These are phyloP conservation scores for Nannochloris sp. DNA, from an alignment of 139 green algal species.

Conservation along the genomic window DNA sequence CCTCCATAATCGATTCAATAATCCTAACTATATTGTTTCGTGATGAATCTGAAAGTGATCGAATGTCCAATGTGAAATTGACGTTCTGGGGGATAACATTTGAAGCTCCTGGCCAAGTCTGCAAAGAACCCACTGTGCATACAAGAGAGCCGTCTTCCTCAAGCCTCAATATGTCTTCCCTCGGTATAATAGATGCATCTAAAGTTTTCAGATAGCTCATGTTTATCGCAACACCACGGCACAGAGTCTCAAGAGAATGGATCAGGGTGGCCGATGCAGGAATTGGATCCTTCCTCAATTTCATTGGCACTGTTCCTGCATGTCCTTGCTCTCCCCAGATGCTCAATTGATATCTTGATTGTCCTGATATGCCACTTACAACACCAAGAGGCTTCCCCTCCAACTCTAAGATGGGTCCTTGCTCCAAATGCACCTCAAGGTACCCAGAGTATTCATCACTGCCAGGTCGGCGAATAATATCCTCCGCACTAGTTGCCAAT, in stretches of 20 bases:
- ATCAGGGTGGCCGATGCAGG: constrained; percentile 61
- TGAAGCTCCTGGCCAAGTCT: constrained; percentile 60
- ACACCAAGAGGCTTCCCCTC: constrained; percentile 48
- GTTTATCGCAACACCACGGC: constrained; percentile 7
- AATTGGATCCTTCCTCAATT: constrained; percentile 56
- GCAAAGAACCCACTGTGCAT: constrained; percentile 80
- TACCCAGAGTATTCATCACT: constrained; percentile 36
- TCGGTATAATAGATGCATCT: not conserved
- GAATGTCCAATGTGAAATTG: constrained; percentile 28
- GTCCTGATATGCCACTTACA: constrained; percentile 78
- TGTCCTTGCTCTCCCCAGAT: constrained; percentile 68
- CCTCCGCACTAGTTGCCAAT: constrained; percentile 18
- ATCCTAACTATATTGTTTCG: not conserved
- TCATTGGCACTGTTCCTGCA: constrained; percentile 88
- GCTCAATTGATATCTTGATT: constrained; percentile 55
- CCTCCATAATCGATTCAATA: not conserved
- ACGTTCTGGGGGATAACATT: constrained; percentile 77
- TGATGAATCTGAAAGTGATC: constrained; percentile 10
- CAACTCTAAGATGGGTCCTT: constrained; percentile 77
- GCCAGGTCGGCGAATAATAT: constrained; percentile 15
- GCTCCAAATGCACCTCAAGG: constrained; percentile 92
- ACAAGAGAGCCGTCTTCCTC: constrained; percentile 47
- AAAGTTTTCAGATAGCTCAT: not conserved
- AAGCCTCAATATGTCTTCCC: not conserved
- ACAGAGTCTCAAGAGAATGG: constrained; percentile 51